Conservation (phyloP, 257 asterid species). For the Prunella vulgaris region DNA sequence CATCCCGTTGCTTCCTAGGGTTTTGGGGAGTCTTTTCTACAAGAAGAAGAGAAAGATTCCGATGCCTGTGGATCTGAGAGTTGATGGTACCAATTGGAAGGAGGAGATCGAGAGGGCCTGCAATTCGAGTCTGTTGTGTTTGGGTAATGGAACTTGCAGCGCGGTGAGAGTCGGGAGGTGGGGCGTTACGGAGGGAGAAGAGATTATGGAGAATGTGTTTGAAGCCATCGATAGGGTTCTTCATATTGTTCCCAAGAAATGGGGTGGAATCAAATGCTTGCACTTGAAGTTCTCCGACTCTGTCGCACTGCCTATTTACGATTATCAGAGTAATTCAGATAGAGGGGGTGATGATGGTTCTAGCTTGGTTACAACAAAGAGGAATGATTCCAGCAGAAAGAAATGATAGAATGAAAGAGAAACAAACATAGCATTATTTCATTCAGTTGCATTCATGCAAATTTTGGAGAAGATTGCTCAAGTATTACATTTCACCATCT, state of each 20-base stretch:
- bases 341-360: not conserved
- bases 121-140: conserved; percentile 49
- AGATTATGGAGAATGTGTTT: conserved; percentile 62
- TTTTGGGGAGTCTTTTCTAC: conserved; percentile 72
- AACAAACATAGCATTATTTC: no score
- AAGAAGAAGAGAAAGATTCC: conserved; percentile 65
- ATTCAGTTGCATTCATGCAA: not conserved
- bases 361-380: conserved; percentile 23
- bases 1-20: conserved; percentile 42
- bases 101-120: conserved; percentile 64
- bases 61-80: conserved; percentile 52
- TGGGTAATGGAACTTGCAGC: conserved; percentile 73
- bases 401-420: not conserved
- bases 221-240: conserved; percentile 49
- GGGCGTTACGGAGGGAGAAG: conserved; percentile 35
- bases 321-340: not conserved
- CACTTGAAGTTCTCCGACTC: conserved; percentile 81
- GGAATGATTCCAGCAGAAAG: conserved; percentile 6
- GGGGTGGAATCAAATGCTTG: conserved; percentile 63
- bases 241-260: conserved; percentile 53
- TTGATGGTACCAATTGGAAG: conserved; percentile 51
- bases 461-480: not conserved
- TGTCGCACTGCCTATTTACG: conserved; percentile 70
- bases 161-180: conserved; percentile 56
- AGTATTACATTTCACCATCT: not conserved